These are phyloP conservation scores for Fusarium aywerte DNA, from an alignment of 2,329 filamentous ascomycete genomes.

Conservation along the genomic window DNA sequence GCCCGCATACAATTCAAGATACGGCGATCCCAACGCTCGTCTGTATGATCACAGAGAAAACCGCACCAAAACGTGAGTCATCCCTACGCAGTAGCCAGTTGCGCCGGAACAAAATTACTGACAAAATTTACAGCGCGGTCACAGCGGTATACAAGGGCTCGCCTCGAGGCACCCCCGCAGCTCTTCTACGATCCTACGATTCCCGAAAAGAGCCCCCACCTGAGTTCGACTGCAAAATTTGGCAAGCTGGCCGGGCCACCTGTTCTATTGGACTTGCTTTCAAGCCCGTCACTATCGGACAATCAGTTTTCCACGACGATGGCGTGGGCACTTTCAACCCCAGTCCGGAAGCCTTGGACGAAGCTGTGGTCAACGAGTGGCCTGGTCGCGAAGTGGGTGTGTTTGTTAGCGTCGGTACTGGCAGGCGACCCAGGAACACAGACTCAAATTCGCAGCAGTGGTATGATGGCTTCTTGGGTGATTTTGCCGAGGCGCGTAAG, in stretches of 20 bases:
- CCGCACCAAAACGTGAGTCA: slow-evolving; percentile 86
- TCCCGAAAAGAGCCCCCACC: slow-evolving; percentile 90
- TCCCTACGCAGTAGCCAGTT: not conserved
- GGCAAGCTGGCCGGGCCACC: slow-evolving; percentile 97
- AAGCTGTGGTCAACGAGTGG: slow-evolving; percentile 93
- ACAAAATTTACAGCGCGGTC: slow-evolving; percentile 72
- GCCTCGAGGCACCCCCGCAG: slow-evolving; percentile 71
- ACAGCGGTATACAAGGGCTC: slow-evolving; percentile 92
- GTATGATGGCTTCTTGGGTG: slow-evolving; percentile 94
- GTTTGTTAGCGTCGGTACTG: slow-evolving; percentile 94
- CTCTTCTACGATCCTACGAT: slow-evolving; percentile 91
- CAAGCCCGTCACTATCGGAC: slow-evolving; percentile 93
- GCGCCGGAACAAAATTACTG: slow-evolving; percentile 3
- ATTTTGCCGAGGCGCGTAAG: slow-evolving; percentile 89
- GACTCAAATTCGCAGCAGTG: slow-evolving; percentile 81
- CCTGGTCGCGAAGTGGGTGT: slow-evolving; percentile 92
- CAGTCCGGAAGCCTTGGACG: slow-evolving; percentile 83
- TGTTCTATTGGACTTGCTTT: slow-evolving; percentile 91
- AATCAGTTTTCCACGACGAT: slow-evolving; percentile 94
- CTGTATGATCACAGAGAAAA: slow-evolving; percentile 90
- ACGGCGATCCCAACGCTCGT: slow-evolving; percentile 84
- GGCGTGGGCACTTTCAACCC: slow-evolving; percentile 93
- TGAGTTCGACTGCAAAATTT: slow-evolving; percentile 94
- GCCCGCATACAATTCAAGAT: slow-evolving; percentile 65
- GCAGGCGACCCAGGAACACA: slow-evolving; percentile 74